Base-by-base conservation (phyloP, 139 green algal species). In the Tetraselmis chui region DNA sequence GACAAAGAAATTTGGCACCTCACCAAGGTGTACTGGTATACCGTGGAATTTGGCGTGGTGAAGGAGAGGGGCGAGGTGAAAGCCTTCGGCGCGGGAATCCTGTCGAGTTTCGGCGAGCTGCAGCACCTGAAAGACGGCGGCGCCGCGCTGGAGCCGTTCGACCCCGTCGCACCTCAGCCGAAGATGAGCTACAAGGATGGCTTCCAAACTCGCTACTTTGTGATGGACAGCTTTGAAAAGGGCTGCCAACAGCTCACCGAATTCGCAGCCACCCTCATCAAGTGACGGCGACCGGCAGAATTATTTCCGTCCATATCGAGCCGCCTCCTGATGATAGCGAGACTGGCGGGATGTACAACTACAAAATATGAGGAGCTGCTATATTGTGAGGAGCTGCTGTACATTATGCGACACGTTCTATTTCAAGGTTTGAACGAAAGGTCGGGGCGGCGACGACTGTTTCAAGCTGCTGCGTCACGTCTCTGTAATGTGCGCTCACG, bases 11-110 rank as follows among this genome's bases (percentile, higher is more conserved):
- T 87, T 23, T 89, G 85, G 84, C 84, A 88, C 59, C 45, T 67
- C 32, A 82, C 77, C 25, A 59, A 59, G 5, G 80, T 85, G 67
- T 86, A 87, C 81, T 91, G 89, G 90, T 98, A 96, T 87, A 97
- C 94, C 2, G 91, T 98, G 26, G 95, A 98, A 87, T 98, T 98
- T 93, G 95, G 95, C 0, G 91, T 97, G 26, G 90, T 98, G n/a
- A 67, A 81, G 32, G 93, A 97, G 88, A 87, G 76, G 0, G 90
- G 77, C 59, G 30, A 82, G 25, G 59, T 93, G 29, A 95, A 93
- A 77, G 93, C 93, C 22, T 97, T 97, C 85, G 93, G 94, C 2
- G 87, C 87, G 30, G 94, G 95, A 30, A 87, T 98, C 18, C 89
- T 98, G 27, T 95, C 89, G 0, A 92, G 84, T 78, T 97, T 88